Percentiles rank a stretch among this genome's conserved stretches.
Conservation (phyloP, 2,329 filamentous ascomycete species). For the Cadophora sp. region DNA sequence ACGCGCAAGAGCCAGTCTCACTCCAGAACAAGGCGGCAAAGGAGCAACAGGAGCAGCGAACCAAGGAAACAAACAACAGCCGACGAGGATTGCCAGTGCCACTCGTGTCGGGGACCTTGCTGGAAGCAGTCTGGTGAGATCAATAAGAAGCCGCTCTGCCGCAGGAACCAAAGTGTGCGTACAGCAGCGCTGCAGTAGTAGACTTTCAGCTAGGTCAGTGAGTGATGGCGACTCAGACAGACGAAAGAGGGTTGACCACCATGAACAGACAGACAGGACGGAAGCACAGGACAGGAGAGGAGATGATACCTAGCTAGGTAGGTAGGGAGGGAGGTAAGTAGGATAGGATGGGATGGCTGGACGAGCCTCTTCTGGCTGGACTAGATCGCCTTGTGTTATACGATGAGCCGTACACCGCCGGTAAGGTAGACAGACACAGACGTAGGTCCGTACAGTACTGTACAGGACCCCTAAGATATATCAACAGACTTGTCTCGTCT, state of each 20-base stretch:
- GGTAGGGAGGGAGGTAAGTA: neutral
- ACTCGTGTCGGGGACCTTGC: constrained; percentile 16
- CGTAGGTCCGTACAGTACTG: too few relatives aligned
- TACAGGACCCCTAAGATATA: neutral
- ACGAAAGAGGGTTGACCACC: constrained; percentile 4
- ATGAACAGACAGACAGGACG: neutral
- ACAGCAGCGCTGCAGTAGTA: constrained; percentile 13
- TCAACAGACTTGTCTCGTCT: constrained; percentile 2
- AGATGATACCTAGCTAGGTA: too few relatives aligned
- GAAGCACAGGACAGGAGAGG: neutral
- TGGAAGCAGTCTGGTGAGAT: constrained; percentile 19
- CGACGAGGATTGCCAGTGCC: constrained; percentile 1
- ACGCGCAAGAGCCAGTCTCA: neutral
- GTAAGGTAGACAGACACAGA: neutral
- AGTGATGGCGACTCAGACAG: constrained; percentile 8
- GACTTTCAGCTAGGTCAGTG: neutral
- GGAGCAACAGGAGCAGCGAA: neutral
- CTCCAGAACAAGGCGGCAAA: neutral
- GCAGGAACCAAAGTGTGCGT: constrained; percentile 20
- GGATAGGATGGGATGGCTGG: constrained; percentile 1
- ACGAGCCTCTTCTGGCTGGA: constrained; percentile 1
- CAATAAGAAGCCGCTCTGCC: constrained; percentile 16
- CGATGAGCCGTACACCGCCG: constrained; percentile 13
- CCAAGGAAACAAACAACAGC: constrained; percentile 6
- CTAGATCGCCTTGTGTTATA: constrained; percentile 4